Evolutionary conservation across 2,329 filamentous ascomycete species (phyloP).

Genomic region (Pestalotiopsis sp.): DNA sequence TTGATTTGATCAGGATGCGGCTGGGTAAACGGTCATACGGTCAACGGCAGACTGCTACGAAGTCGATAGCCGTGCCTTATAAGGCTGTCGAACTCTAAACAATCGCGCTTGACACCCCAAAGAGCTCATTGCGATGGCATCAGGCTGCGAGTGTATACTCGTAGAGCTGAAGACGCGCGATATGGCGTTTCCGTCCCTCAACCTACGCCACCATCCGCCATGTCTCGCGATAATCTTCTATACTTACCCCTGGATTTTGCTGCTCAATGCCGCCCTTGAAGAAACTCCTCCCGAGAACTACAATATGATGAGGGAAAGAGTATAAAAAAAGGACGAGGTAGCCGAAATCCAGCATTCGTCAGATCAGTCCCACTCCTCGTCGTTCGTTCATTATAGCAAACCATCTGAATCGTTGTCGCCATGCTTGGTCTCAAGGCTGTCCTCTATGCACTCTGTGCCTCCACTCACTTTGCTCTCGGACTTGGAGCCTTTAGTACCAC

Average conservation of each 20-base stretch:
- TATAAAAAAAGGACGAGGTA: not conserved
- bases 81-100: not conserved
- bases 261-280: not conserved
- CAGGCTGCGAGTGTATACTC: not conserved
- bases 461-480: not conserved
- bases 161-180: not conserved
- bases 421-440: not conserved
- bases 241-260: not conserved
- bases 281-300: not conserved
- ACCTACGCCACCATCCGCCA: not conserved
- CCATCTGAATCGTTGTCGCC: not conserved
- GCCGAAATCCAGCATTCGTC: not conserved
- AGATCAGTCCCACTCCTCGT: not conserved
- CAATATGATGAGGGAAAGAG: not conserved
- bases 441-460: not conserved
- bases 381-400: not conserved
- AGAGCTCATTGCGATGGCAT: not conserved
- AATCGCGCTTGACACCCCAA: not conserved
- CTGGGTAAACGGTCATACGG: not conserved
- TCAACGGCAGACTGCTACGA: not conserved
- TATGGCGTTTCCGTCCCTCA: not conserved
- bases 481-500: constrained; percentile 30
- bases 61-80: too few species aligned
- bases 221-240: not conserved
- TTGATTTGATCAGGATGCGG: not conserved